phyloP scores from a whole-genome alignment of 73 alveolate species.

The Tetrahymena borealis region DNA sequence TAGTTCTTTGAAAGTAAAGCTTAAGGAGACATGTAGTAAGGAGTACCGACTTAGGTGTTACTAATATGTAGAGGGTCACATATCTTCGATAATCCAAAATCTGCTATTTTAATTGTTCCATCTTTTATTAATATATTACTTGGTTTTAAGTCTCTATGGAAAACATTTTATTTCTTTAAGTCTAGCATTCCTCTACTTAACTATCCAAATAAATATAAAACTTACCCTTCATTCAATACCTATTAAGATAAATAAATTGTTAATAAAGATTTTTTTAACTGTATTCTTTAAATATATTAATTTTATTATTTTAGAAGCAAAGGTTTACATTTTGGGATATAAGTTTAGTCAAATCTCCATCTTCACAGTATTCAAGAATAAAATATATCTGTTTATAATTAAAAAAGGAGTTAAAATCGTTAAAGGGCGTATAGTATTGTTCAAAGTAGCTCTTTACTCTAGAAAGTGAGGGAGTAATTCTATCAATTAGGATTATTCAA shows the following conservation, averaged over 20 bases:
- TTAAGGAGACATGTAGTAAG: conserved; percentile 6
- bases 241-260: not conserved
- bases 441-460: no score
- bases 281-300: not conserved
- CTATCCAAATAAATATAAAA: not conserved
- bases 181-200: not conserved
- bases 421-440: no score
- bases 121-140: not conserved
- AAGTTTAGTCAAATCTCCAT: not conserved
- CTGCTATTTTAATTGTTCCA: not conserved
- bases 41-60: not conserved
- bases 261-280: not conserved
- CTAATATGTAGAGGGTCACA: not conserved
- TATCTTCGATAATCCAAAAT: not conserved
- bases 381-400: not conserved
- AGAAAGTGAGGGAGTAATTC: no score
- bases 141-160: conserved; percentile 8
- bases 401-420: not conserved
- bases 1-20: not conserved
- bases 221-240: not conserved
- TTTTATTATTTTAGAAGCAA: not conserved
- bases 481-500: no score
- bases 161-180: not conserved
- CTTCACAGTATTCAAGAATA: not conserved
- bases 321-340: not conserved